phyloP scores from a whole-genome alignment of 2,329 filamentous ascomycete species.

The Aureobasidium pullulans region DNA sequence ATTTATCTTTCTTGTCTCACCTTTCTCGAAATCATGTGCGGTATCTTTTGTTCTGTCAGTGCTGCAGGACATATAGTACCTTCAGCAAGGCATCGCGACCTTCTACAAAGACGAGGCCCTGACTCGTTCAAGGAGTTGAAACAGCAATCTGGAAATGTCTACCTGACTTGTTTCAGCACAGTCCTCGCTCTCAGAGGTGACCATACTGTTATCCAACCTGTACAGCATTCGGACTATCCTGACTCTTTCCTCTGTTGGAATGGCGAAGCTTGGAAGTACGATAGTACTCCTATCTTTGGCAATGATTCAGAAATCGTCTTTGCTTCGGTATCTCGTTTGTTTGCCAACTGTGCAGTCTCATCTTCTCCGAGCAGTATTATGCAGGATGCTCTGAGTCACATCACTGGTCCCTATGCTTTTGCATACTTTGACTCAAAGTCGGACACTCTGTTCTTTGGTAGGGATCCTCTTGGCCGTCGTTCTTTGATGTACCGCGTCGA shows the following conservation, averaged over 20 bases:
- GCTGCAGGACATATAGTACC: slow-evolving; percentile 19
- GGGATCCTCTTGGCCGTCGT: slow-evolving; percentile 79
- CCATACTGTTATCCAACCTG: slow-evolving; percentile 63
- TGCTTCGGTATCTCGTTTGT: slow-evolving; percentile 38
- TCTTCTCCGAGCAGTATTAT: neutral
- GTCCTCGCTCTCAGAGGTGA: slow-evolving; percentile 85
- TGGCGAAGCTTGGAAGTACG: slow-evolving; percentile 84
- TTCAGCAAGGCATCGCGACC: slow-evolving; percentile 16
- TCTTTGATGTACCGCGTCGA: slow-evolving; percentile 60
- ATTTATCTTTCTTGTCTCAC: neutral
- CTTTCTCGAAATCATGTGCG: slow-evolving; percentile 23
- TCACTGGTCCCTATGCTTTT: slow-evolving; percentile 76
- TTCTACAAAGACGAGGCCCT: slow-evolving; percentile 25
- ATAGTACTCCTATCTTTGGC: slow-evolving; percentile 49
- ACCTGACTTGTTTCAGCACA: slow-evolving; percentile 65
- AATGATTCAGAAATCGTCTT: slow-evolving; percentile 76
- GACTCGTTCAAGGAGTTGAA: slow-evolving; percentile 18
- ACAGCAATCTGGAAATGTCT: neutral
- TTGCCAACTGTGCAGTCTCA: slow-evolving; percentile 17
- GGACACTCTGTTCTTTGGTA: slow-evolving; percentile 66
- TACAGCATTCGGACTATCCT: slow-evolving; percentile 45
- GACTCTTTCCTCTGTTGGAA: slow-evolving; percentile 87
- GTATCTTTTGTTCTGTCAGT: slow-evolving; percentile 29
- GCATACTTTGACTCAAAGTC: slow-evolving; percentile 64
- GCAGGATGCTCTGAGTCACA: slow-evolving; percentile 13